Evolutionary conservation across 2,329 filamentous ascomycete genomes (phyloP).

Genomic region (Aspergillus eucalypticola): DNA sequence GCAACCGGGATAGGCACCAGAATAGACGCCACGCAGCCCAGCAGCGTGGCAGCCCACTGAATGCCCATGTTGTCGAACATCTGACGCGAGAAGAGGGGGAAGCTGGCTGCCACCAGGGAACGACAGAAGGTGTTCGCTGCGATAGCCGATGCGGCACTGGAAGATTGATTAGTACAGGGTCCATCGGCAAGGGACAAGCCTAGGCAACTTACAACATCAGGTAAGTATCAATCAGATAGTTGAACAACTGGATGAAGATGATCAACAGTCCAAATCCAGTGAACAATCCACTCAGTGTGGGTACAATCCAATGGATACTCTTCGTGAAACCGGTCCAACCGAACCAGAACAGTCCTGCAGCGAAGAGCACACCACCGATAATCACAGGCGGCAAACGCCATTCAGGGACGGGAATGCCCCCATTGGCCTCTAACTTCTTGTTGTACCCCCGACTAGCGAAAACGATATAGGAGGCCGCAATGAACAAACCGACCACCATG

Average conservation of each 20-base stretch:
- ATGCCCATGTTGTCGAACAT: conserved; percentile 51
- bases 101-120: conserved; percentile 52
- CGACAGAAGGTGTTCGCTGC: conserved; percentile 54
- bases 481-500: conserved; percentile 72
- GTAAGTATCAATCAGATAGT: conserved; percentile 62
- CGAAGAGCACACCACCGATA: conserved; percentile 53
- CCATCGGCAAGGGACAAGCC: background rate
- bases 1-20: conserved; percentile 40
- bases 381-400: conserved; percentile 60
- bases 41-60: conserved; percentile 41
- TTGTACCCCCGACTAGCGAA: conserved; percentile 68
- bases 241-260: conserved; percentile 60
- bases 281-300: conserved; percentile 51
- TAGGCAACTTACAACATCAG: conserved; percentile 43
- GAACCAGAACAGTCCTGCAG: conserved; percentile 73
- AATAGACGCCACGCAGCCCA: conserved; percentile 37
- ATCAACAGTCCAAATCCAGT: conserved; percentile 60
- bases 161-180: background rate
- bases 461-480: conserved; percentile 66
- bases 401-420: conserved; percentile 58
- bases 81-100: conserved; percentile 57
- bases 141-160: conserved; percentile 53
- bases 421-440: conserved; percentile 67
- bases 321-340: conserved; percentile 65
- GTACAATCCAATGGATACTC: conserved; percentile 44